Evolutionary conservation across 1,284 basidiomycete genomes (phyloP), one percentile per base, ranked within the genome.

Genomic region (Sporisorium iseilematis-ciliati): DNA sequence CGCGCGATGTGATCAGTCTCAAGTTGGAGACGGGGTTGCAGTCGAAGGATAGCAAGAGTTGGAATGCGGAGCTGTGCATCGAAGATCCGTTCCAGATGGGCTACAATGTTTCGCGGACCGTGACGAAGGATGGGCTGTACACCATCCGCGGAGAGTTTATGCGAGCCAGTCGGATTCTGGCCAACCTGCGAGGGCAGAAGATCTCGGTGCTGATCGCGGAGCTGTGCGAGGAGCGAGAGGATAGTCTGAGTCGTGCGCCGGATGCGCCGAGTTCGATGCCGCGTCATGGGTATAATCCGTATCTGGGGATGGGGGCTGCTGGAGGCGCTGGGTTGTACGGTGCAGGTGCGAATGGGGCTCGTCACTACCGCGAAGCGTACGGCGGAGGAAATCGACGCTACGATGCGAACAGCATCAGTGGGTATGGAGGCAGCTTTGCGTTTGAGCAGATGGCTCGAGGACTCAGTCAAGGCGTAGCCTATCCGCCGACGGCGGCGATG

Each of bases 91-190:
- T 99, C 84, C 95, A 98, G 86, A 89, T 89, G 41, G 91, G 94
- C 78, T 99, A 93, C 88, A 99, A 99, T 79, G 96, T 99, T 48
- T 92, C 94, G 3, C 89, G 96, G 72, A 98, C 96, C 75, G 96
- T 98, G 23, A 98, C 96, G 25, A 93, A 92, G 84, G 96, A 99
- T 83, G 96, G 96, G 1, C 88, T 98, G 55, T 97, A 97, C 85
- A 94, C 93, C 46, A 96, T 99, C 81, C 94, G 96, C 10, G 96
- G 96, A 54, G 96, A 98, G 87, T 97, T 98, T 85, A 97, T 97
- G 93, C 91, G 96, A 42, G 96, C 95, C 11, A 91, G 92, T 29
- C 90, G 95, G 52, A 81, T 86, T 40, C 75, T 87, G 3, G 63
- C 75, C 43, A 82, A 77, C 55, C 58, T 46, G 4, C 67, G 77